Base-by-base conservation (phyloP, 768 basidiomycete genomes). In the Russula earlei region DNA sequence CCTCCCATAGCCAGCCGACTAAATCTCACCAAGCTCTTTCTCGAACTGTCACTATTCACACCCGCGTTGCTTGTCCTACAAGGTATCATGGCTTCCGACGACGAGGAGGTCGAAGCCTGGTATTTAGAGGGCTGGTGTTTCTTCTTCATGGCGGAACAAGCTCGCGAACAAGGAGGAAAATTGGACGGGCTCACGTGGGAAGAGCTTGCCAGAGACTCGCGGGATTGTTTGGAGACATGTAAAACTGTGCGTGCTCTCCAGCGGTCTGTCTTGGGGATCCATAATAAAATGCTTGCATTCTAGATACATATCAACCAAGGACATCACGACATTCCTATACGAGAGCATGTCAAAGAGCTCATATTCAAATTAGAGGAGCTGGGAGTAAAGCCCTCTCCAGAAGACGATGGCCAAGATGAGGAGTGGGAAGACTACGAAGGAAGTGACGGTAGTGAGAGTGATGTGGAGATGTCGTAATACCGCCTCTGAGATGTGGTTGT, bases 51-150 rank as follows among this genome's bases (percentile, higher is more conserved):
- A 3, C 71, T 86, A 4, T 87, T 81, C 66, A 73, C 82, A 0
- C 81, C 83, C 24, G 91, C 91, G 1, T 70, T 94, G 5, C 69
- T 84, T 11, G 82, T 93, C 14, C 70, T 95, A 25, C 81, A 88
- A 42, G 87, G 85, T 12, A 76, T 93, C 10, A 83, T 93, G 70
- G 78, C 84, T 10, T 70, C 83, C 0, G 91, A 94, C 67, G 88
- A 92, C 61, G 78, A 89, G 65, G 85, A 90, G 51, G 84, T 92
- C 12, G 91, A 94, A 63, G 92, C 85, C 1, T 94, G 92, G 84
- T 95, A 95, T 66, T 79, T 95, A 27, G 91, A 94, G 69, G 92
- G 91, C 51, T 96, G 91, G 91, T 86, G 87, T 61, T 91, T 89
- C 75, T 91, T 83, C 72, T 72, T 94, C 44, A 83, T 88, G 80